Percentiles rank a stretch among this genome's conserved stretches.
phyloP scores from a whole-genome alignment of 768 basidiomycete species.

The Kwoniella heveanensis region DNA sequence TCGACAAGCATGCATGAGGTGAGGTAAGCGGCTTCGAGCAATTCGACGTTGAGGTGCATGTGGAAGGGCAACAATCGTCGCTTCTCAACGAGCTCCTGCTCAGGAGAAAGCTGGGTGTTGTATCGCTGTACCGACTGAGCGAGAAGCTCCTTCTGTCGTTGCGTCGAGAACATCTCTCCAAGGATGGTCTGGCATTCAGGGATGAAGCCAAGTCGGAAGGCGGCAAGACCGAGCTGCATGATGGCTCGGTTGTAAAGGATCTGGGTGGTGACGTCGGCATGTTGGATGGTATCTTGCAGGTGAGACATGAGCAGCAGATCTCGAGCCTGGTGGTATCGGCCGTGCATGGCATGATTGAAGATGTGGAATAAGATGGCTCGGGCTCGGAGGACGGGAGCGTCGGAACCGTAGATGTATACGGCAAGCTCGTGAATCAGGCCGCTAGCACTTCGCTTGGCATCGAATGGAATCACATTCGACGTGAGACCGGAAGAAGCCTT shows the following conservation, averaged over 20 bases:
- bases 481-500: constrained; percentile 58
- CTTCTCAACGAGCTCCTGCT: constrained; percentile 96
- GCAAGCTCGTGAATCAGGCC: constrained; percentile 85
- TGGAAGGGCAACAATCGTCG: constrained; percentile 97
- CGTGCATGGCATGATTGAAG: constrained; percentile 94
- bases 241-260: constrained; percentile 97
- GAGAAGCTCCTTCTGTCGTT: constrained; percentile 93
- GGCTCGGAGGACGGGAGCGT: constrained; percentile 87
- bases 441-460: constrained; percentile 64
- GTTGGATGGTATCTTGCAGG: constrained; percentile 92
- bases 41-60: constrained; percentile 98
- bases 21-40: constrained; percentile 94
- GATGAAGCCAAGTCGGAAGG: constrained; percentile 92
- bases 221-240: constrained; percentile 94
- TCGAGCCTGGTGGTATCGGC: constrained; percentile 92
- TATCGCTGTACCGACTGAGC: constrained; percentile 95
- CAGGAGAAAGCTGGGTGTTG: constrained; percentile 71
- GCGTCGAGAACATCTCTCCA: constrained; percentile 93
- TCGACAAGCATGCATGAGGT: constrained; percentile 99
- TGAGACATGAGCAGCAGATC: constrained; percentile 99
- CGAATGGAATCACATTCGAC: constrained; percentile 65
- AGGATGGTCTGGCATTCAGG: constrained; percentile 89
- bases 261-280: constrained; percentile 94
- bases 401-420: constrained; percentile 87
- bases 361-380: constrained; percentile 97